phyloP scores from a whole-genome alignment of 331 rosid genomes.

The Rosa hybrid region DNA sequence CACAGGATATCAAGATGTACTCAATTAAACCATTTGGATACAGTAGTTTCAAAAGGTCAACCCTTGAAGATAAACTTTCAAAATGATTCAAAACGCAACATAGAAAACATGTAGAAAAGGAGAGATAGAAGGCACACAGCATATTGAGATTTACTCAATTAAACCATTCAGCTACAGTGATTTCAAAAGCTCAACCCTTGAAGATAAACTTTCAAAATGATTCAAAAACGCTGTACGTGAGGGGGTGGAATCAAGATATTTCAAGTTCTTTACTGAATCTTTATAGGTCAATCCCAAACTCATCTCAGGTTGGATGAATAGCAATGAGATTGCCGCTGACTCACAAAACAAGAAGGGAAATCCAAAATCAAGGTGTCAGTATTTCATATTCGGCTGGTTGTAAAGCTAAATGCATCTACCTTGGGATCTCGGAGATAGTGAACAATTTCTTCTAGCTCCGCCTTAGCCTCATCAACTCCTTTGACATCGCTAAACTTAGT shows the following conservation, averaged over 20 bases:
- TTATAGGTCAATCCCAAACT: background rate
- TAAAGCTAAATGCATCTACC: conserved; percentile 41
- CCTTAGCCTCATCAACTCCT: conserved; percentile 94
- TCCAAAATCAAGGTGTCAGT: background rate
- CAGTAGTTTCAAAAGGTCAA: no score
- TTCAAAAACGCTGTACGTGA: background rate
- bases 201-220: background rate
- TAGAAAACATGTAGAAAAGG: no score
- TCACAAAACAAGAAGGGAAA: background rate
- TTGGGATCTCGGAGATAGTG: conserved; percentile 88
- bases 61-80: no score
- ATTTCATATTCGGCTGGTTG: background rate
- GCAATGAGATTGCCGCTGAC: background rate
- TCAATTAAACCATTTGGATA: no score
- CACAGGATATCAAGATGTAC: no score
- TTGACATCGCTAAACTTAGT: conserved; percentile 82
- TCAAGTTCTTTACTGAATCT: background rate
- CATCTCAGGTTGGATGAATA: background rate
- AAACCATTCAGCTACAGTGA: background rate
- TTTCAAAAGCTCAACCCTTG: background rate
- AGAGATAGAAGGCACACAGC: background rate
- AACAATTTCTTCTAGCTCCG: conserved; percentile 92
- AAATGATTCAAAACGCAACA: no score
- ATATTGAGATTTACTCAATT: background rate
- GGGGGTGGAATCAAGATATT: background rate